Evolutionary conservation across 768 basidiomycete species (phyloP).

Genomic region (Termitomyces sp.): DNA sequence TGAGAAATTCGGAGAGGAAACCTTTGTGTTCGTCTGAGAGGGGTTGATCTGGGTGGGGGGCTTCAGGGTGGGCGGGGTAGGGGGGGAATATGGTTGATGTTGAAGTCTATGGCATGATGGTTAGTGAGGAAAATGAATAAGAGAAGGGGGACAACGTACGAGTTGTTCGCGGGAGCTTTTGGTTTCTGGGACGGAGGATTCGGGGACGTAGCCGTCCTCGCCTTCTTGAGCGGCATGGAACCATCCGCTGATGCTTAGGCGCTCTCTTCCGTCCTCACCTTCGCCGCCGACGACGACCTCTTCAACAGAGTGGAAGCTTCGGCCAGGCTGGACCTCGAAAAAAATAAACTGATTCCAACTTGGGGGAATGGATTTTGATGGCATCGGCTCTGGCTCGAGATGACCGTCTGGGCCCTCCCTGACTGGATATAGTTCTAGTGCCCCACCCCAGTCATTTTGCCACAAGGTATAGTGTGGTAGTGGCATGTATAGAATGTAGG

Average conservation of each 20-base stretch:
- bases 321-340: constrained; percentile 91
- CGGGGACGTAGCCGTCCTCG: constrained; percentile 79
- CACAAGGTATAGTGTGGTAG: constrained; percentile 71
- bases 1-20: constrained; percentile 83
- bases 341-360: constrained; percentile 90
- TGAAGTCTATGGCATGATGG: constrained; percentile 45
- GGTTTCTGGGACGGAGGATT: constrained; percentile 39
- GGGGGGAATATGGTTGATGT: constrained; percentile 58
- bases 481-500: constrained; percentile 97
- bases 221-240: constrained; percentile 92
- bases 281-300: constrained; percentile 86
- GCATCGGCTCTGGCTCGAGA: constrained; percentile 66
- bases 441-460: constrained; percentile 90
- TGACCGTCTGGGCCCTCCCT: constrained; percentile 56
- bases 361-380: constrained; percentile 68
- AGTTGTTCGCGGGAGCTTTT: constrained; percentile 93
- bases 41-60: constrained; percentile 47
- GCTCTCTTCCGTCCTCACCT: constrained; percentile 62
- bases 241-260: constrained; percentile 94
- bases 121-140: constrained; percentile 2
- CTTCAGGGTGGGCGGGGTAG: constrained; percentile 47
- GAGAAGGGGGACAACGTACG: constrained; percentile 46
- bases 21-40: constrained; percentile 59
- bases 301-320: constrained; percentile 95
- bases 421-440: constrained; percentile 89